A percentile compares a stretch with the other conserved stretches of the same genome.
Conservation (phyloP, 139 green algal species). For the Desmodesmus armatus region DNA sequence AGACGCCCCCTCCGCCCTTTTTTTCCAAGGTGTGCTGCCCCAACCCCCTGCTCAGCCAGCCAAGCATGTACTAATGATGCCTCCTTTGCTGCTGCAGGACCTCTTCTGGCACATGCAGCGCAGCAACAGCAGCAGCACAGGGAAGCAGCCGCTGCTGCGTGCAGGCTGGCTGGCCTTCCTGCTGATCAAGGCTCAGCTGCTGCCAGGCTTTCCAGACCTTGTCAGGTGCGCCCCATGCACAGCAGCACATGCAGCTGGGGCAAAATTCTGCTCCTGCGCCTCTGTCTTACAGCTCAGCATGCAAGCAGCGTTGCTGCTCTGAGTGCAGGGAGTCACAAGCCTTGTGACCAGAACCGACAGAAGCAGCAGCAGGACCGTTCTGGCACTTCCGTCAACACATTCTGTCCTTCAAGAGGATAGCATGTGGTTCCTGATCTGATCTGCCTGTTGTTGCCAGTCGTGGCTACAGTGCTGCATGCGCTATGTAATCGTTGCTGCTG, state of each 20-base stretch:
- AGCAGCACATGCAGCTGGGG: background rate
- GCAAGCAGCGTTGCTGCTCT: too few species aligned
- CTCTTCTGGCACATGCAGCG: conserved; percentile 41
- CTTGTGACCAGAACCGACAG: background rate
- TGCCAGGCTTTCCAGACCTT: conserved; percentile 62
- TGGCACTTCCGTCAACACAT: too few species aligned
- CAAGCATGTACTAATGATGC: background rate
- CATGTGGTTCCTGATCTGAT: too few species aligned
- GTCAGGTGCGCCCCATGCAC: conserved; percentile 51
- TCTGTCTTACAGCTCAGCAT: too few species aligned
- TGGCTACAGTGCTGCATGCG: background rate
- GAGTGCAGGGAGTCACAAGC: background rate
- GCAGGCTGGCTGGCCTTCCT: conserved; percentile 62
- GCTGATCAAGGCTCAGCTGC: conserved; percentile 54
- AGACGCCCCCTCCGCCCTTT: too few species aligned
- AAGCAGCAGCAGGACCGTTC: background rate
- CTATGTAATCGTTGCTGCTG: conserved; percentile 31
- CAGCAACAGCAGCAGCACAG: background rate
- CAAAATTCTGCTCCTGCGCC: too few species aligned
- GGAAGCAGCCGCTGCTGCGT: conserved; percentile 50
- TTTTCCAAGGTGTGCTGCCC: too few species aligned
- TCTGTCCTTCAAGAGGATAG: too few species aligned
- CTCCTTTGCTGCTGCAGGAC: conserved; percentile 3
- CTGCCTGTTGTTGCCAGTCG: background rate
- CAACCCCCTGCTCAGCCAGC: background rate